A percentile compares a stretch with the other conserved stretches of the same genome.
Evolutionary conservation across 1,284 basidiomycete genomes (phyloP).

Genomic region (Rhodofomes roseus): DNA sequence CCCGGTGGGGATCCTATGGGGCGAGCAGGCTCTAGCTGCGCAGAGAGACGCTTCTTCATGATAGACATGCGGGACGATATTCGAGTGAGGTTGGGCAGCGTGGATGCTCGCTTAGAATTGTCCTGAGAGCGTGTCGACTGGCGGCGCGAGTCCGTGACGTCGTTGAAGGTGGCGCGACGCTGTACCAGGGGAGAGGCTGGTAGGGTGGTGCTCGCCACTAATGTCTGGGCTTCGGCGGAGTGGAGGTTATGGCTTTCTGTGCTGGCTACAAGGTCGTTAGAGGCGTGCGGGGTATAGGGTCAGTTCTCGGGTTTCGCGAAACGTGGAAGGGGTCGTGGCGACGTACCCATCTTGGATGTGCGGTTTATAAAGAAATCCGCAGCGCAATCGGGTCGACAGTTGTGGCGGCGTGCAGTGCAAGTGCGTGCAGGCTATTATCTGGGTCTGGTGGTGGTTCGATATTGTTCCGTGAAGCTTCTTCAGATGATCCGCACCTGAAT

Average conservation of each 20-base stretch:
- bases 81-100: conserved; percentile 10
- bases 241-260: neutral
- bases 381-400: neutral
- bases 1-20: conserved; percentile 40
- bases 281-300: neutral
- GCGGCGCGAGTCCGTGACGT: neutral
- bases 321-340: neutral
- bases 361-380: neutral
- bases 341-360: neutral
- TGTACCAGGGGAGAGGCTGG: conserved; percentile 6
- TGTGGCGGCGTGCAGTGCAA: neutral
- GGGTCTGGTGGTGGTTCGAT: too few relatives aligned
- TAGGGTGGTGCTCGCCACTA: neutral
- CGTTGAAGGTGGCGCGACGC: conserved; percentile 15
- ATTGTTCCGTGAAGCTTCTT: too few relatives aligned
- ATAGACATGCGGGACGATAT: conserved; percentile 3
- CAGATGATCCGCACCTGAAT: neutral
- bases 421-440: too few relatives aligned
- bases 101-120: conserved; percentile 8
- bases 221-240: conserved; percentile 7
- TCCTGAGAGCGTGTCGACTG: neutral
- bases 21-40: conserved; percentile 19
- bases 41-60: neutral
- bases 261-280: neutral
- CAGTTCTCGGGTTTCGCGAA: neutral